Base-by-base conservation (phyloP, 2,329 filamentous ascomycete species). In the Xylaria sp. region DNA sequence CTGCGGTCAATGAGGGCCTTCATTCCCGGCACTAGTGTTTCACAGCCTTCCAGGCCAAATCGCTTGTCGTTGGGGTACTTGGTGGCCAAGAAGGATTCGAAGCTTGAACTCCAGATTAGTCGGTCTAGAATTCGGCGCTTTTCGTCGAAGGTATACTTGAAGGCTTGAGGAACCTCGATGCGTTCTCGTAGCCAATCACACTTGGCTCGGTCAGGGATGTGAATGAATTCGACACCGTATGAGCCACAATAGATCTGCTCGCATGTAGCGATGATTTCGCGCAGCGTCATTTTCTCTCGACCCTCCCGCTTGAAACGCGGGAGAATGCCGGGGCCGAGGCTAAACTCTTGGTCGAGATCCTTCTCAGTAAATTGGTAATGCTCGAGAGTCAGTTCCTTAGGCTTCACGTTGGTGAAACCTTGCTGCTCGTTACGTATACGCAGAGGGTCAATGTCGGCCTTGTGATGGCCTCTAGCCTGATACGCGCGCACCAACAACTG, bases 31-130 rank as follows among this genome's bases (percentile, higher is more conserved):
- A 99, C 96, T 68, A 99, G 85, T 59, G 92, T 94, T 80, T 99
- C 95, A 74, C 93, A 96, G 75, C 95, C 95, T 81, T 99, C 95
- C 27, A 99, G 87, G 81, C 95, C 95, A 79, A 99, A 99, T 75
- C 95, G 92, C 86, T 99, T 99, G 82, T 99, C 95, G 80, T 99
- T 99, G 77, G 95, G 95, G 80, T 97, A 98, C 80, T 99, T 99
- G 61, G 93, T 97, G 59, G 95, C 89, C 69, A 96, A 83, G 85
- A 99, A 99, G 63, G 88, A 82, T 82, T 99, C 95, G 77, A 99
- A 99, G 80, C 92, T 97, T 67, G 93, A 96, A 76, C 92, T 94
- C 95, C 95, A 99, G 78, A 99, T 99, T 68, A 99, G 84, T 74
- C 95, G 92, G 80, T 99, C 95, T 69, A 99, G 86, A 70, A 99